Conservation (phyloP, 192 early-diverging fungal species). For the Backusella macrospora region DNA sequence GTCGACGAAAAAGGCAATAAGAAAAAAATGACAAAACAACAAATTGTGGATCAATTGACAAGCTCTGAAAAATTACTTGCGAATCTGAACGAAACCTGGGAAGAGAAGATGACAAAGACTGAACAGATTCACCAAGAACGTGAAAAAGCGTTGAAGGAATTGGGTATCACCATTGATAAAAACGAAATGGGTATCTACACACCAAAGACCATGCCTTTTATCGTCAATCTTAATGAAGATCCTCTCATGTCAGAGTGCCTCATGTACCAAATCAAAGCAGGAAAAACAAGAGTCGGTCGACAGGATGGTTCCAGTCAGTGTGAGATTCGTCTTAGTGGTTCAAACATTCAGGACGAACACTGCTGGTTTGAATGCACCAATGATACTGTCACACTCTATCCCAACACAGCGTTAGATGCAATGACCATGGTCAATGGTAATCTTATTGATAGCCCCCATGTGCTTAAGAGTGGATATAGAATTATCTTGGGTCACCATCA, state of each 20-base stretch:
- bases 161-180: constrained; percentile 77
- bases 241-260: constrained; percentile 89
- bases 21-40: constrained; percentile 49
- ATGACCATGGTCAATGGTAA: constrained; percentile 81
- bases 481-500: constrained; percentile 81
- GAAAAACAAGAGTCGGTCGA: constrained; percentile 71
- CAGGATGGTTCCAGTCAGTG: constrained; percentile 45
- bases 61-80: constrained; percentile 87
- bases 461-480: constrained; percentile 70
- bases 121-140: constrained; percentile 72
- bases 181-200: constrained; percentile 72
- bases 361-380: constrained; percentile 65
- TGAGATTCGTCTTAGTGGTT: constrained; percentile 64
- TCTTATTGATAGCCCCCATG: constrained; percentile 55
- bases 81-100: constrained; percentile 85
- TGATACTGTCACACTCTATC: constrained; percentile 63
- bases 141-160: constrained; percentile 74
- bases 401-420: constrained; percentile 46
- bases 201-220: constrained; percentile 83
- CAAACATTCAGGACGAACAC: constrained; percentile 63
- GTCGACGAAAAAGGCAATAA: constrained; percentile 47
- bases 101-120: constrained; percentile 77
- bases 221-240: constrained; percentile 90
- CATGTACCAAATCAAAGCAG: constrained; percentile 81
- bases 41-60: constrained; percentile 77